These are phyloP conservation scores for Neophaeococcomyces mojaviensis DNA, from an alignment of 2,329 filamentous ascomycete genomes.

Conservation along the genomic window DNA sequence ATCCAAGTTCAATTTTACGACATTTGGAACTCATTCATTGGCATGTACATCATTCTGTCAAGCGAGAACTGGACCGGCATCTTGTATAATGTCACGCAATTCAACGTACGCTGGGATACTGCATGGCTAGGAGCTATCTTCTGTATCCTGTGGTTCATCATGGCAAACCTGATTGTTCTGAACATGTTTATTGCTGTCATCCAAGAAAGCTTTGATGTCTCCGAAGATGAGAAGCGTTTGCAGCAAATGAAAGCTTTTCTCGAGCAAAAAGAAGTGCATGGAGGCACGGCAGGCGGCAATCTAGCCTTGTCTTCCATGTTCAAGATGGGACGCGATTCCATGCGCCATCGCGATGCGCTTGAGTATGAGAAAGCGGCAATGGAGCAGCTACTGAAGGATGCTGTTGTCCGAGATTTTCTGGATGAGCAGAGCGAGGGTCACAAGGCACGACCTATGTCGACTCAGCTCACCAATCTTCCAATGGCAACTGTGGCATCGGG, in stretches of 20 bases:
- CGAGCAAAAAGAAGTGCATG: conserved; percentile 77
- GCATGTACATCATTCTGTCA: conserved; percentile 95
- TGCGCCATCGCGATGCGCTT: conserved; percentile 65
- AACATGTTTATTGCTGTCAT: conserved; percentile 99
- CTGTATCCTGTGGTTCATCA: conserved; percentile 89
- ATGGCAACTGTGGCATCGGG: conserved; percentile 42
- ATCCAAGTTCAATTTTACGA: conserved; percentile 73
- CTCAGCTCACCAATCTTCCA: conserved; percentile 26
- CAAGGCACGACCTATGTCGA: conserved; percentile 20
- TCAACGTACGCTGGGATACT: conserved; percentile 59
- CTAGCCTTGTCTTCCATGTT: conserved; percentile 68
- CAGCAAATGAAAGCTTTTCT: conserved; percentile 95
- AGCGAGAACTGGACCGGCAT: conserved; percentile 94
- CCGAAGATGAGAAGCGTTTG: conserved; percentile 92
- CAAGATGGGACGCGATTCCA: conserved; percentile 54
- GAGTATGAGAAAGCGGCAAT: conserved; percentile 88
- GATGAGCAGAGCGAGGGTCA: conserved; percentile 55
- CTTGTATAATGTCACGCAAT: conserved; percentile 71
- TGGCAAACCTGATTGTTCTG: conserved; percentile 89
- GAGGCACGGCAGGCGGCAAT: conserved; percentile 55
- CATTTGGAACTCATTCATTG: conserved; percentile 91
- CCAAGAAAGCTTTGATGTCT: conserved; percentile 97
- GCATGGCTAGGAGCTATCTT: conserved; percentile 90
- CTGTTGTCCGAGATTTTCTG: conserved; percentile 88
- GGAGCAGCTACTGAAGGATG: conserved; percentile 94